Percentiles rank a stretch among this genome's conserved stretches.
Conservation (phyloP, 345 rosid species). For the Geranium brycei region DNA sequence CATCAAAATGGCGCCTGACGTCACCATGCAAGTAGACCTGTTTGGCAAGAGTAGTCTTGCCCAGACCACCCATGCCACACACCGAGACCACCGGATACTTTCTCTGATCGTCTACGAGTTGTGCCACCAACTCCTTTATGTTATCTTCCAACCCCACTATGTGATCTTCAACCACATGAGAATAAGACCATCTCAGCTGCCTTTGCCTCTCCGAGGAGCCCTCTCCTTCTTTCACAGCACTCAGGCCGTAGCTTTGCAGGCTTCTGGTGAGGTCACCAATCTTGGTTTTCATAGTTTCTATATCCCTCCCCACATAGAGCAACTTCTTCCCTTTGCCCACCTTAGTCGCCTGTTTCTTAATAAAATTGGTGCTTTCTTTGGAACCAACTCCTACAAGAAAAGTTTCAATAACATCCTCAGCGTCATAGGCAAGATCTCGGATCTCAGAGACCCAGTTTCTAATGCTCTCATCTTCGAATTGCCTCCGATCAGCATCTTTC, state of each 20-base stretch:
- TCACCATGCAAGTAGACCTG: conserved; percentile 12
- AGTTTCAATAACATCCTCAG: conserved; percentile 9
- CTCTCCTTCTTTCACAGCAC: neutral
- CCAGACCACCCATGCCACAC: conserved; percentile 43
- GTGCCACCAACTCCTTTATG: conserved; percentile 8
- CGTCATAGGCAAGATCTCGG: conserved; percentile 10
- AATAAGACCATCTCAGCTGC: conserved; percentile 19
- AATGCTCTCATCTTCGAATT: neutral
- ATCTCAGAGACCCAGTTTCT: conserved; percentile 6
- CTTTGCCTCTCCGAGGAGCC: conserved; percentile 10
- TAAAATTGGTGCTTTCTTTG: neutral
- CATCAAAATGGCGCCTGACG: conserved; percentile 14
- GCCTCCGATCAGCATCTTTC: conserved; percentile 6
- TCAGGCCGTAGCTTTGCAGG: conserved; percentile 22
- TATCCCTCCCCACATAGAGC: conserved; percentile 15
- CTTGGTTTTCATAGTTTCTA: conserved; percentile 19
- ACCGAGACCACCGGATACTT: conserved; percentile 11
- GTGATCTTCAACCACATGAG: conserved; percentile 13
- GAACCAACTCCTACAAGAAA: neutral
- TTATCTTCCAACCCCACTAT: conserved; percentile 27
- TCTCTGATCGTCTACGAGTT: conserved; percentile 11
- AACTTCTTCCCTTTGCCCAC: conserved; percentile 3
- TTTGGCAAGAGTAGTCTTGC: conserved; percentile 38
- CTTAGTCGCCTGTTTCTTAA: neutral
- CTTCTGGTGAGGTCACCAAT: conserved; percentile 22